Percentiles rank a stretch among this genome's conserved stretches.
phyloP scores from a whole-genome alignment of 2,329 filamentous ascomycete species.

The Colletotrichum echinochloae region DNA sequence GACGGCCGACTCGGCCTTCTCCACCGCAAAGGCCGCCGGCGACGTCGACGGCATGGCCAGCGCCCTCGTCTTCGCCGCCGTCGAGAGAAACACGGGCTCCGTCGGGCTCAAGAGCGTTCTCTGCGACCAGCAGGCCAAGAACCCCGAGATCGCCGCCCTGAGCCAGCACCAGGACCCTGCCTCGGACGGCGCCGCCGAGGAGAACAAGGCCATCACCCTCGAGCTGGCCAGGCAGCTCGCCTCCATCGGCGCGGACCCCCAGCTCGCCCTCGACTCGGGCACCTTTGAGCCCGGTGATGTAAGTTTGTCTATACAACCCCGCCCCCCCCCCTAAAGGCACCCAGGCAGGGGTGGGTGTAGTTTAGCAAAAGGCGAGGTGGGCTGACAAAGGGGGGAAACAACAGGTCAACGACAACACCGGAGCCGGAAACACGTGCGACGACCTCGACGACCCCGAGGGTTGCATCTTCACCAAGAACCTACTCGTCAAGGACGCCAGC shows the following conservation, averaged over 20 bases:
- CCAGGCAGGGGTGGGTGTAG: too few species aligned
- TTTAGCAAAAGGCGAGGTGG: neutral
- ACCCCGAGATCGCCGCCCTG: conserved; percentile 74
- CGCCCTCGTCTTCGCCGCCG: conserved; percentile 64
- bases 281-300: conserved; percentile 73
- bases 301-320: conserved; percentile 45
- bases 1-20: conserved; percentile 70
- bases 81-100: conserved; percentile 70
- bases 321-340: neutral
- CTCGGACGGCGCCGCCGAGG: conserved; percentile 63
- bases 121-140: conserved; percentile 69
- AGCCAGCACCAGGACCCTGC: conserved; percentile 77
- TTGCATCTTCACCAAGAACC: conserved; percentile 65
- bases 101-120: conserved; percentile 69
- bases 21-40: conserved; percentile 67
- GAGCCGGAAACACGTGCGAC: conserved; percentile 59
- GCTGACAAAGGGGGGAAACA: neutral
- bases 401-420: conserved; percentile 41
- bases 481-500: conserved; percentile 66
- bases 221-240: conserved; percentile 70
- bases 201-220: conserved; percentile 72
- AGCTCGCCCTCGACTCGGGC: conserved; percentile 69
- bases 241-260: conserved; percentile 71
- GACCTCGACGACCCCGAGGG: conserved; percentile 59
- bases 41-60: conserved; percentile 64